Percentiles rank a stretch among this genome's conserved stretches.
These are phyloP conservation scores for Tylopilus cervinicoccineus DNA, from an alignment of 768 basidiomycete genomes.

Conservation along the genomic window DNA sequence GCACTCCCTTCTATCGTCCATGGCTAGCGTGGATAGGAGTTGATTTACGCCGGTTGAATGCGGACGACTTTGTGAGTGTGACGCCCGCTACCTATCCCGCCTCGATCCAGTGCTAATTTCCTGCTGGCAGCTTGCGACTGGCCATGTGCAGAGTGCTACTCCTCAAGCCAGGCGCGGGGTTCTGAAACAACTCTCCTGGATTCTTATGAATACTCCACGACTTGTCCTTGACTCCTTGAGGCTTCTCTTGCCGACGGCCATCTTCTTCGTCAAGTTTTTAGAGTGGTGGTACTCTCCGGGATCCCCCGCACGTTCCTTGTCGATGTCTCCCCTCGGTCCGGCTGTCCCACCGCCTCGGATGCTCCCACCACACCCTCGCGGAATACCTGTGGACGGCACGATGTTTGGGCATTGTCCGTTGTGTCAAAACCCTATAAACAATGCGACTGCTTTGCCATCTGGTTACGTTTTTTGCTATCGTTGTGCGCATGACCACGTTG, in stretches of 20 bases:
- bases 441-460: constrained; percentile 86
- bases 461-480: constrained; percentile 96
- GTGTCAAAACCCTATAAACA: constrained; percentile 67
- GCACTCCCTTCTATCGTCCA: constrained; percentile 81
- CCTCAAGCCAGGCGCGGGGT: constrained; percentile 33
- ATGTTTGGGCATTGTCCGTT: constrained; percentile 84
- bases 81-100: not conserved
- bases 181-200: constrained; percentile 40
- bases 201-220: constrained; percentile 53
- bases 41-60: constrained; percentile 72
- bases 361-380: constrained; percentile 69
- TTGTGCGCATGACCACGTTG: constrained; percentile 81
- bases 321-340: constrained; percentile 58
- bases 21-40: constrained; percentile 88
- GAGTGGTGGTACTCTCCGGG: constrained; percentile 99
- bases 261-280: constrained; percentile 94
- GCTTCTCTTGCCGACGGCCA: constrained; percentile 77
- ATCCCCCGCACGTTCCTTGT: constrained; percentile 76
- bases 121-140: constrained; percentile 14
- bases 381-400: constrained; percentile 56
- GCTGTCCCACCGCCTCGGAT: constrained; percentile 74
- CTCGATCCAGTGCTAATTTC: constrained; percentile 1
- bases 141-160: constrained; percentile 12
- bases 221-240: constrained; percentile 74
- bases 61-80: constrained; percentile 70